phyloP scores from a whole-genome alignment of 768 basidiomycete genomes.

The Tricholoma sp. region DNA sequence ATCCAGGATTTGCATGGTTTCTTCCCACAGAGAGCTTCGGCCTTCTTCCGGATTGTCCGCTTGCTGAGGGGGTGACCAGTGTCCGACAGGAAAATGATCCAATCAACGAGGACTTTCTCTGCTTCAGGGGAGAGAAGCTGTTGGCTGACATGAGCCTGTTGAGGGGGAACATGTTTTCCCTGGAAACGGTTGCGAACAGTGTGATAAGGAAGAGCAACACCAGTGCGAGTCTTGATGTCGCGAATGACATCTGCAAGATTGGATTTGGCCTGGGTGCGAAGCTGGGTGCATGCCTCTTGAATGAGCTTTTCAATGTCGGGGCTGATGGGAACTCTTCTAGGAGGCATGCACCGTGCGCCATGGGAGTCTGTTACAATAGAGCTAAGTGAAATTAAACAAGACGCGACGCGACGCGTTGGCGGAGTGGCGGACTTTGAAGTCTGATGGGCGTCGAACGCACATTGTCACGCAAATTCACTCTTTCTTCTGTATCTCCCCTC shows the following conservation, averaged over 20 bases:
- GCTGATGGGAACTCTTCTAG: background rate
- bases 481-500: background rate
- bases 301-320: background rate
- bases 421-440: background rate
- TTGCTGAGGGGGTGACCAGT: constrained; percentile 2
- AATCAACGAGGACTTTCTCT: constrained; percentile 5
- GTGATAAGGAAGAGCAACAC: constrained; percentile 1
- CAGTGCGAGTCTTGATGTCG: background rate
- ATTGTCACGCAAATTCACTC: background rate
- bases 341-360: background rate
- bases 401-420: no score
- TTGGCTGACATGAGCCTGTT: constrained; percentile 1
- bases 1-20: constrained; percentile 8
- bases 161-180: background rate
- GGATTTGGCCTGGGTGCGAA: background rate
- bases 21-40: background rate
- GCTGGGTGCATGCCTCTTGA: background rate
- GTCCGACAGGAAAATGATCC: no score
- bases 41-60: background rate
- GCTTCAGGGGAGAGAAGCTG: background rate
- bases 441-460: background rate
- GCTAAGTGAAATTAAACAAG: background rate
- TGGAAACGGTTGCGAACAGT: background rate
- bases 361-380: background rate
- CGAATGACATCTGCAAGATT: background rate